Conservation (phyloP, 108 stramenopile genomes). For the Skeletonema marinoi region DNA sequence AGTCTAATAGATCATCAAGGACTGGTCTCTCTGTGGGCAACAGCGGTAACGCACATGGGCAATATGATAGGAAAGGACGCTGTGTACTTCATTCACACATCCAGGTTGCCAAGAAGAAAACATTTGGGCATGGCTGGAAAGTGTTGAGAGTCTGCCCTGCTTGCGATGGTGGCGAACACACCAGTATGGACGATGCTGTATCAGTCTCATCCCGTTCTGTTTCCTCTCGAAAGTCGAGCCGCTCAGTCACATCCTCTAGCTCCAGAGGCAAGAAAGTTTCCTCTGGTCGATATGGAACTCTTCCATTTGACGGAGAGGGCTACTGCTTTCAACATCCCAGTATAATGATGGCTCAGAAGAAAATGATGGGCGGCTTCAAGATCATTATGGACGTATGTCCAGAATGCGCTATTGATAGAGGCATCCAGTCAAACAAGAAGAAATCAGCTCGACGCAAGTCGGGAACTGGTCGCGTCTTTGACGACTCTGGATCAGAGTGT, state of each 20-base stretch:
- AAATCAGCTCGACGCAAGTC: conserved; percentile 5
- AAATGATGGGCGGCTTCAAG: conserved; percentile 43
- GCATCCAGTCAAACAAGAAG: background rate
- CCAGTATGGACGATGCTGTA: conserved; percentile 15
- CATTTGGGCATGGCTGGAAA: conserved; percentile 23
- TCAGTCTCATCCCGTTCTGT: conserved; percentile 4
- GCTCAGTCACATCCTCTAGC: background rate
- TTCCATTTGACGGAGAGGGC: conserved; percentile 15
- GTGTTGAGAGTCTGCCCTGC: conserved; percentile 26
- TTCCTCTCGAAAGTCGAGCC: conserved; percentile 2
- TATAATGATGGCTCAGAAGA: conserved; percentile 44
- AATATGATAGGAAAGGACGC: conserved; percentile 18
- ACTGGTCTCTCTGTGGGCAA: background rate
- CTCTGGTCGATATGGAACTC: conserved; percentile 7
- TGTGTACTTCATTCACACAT: conserved; percentile 20
- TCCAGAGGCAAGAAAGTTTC: background rate
- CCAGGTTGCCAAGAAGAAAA: conserved; percentile 27
- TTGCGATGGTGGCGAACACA: conserved; percentile 10
- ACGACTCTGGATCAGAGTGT: background rate
- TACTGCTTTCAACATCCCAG: conserved; percentile 31
- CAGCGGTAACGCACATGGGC: conserved; percentile 2
- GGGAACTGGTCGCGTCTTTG: conserved; percentile 4
- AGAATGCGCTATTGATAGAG: conserved; percentile 25
- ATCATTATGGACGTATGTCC: conserved; percentile 34
- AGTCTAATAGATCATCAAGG: conserved; percentile 15